Base-by-base conservation (phyloP, 1,284 basidiomycete genomes). In the Naganishia albida region DNA sequence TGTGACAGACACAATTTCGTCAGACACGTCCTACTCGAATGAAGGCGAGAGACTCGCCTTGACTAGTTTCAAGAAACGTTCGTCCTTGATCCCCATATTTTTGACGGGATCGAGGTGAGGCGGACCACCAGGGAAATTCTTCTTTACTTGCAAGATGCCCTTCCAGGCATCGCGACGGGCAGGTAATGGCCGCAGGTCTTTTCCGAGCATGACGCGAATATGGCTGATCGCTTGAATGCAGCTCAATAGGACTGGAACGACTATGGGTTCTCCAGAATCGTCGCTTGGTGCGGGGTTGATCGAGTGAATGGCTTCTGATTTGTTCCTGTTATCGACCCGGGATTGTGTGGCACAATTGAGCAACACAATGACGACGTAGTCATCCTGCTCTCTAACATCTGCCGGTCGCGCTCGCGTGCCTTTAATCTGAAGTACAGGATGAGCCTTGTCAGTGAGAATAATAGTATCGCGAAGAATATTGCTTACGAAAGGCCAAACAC, bases 31-130 rank as follows among this genome's bases (percentile, higher is more conserved):
- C 30, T 23, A 48, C 15, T n/a, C n/a, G 49, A 49, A 54, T 49
- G 16, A 44, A 23, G 16, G 54, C 25, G 28, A 30, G 12, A 72
- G 73, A 71, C 78, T 59, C 62, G 91, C 91, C 80, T 90, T 85
- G 63, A 95, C 84, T 3, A 99, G 84, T 64, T 88, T 87, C 73
- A 87, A 86, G 81, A 99, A 99, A 68, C 89, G 90, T 44, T 92
- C 90, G 74, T 99, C 96, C 69, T 89, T 90, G 76, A 99, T 97
- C 30, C 88, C 89, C 93, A 99, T 95, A 77, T 98, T 93, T 72
- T 91, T 85, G 62, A 98, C 83, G 0, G 96, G 96, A 76, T 99
- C 96, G 7, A 99, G 83, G 7, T 95, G 80, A 0, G 90, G 83
- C 52, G 98, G 86, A 1, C 92, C 93, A 54, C 91, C 85, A 0